These are phyloP conservation scores for Theileria parva DNA, from an alignment of 169 alveolate species.

Conservation along the genomic window DNA sequence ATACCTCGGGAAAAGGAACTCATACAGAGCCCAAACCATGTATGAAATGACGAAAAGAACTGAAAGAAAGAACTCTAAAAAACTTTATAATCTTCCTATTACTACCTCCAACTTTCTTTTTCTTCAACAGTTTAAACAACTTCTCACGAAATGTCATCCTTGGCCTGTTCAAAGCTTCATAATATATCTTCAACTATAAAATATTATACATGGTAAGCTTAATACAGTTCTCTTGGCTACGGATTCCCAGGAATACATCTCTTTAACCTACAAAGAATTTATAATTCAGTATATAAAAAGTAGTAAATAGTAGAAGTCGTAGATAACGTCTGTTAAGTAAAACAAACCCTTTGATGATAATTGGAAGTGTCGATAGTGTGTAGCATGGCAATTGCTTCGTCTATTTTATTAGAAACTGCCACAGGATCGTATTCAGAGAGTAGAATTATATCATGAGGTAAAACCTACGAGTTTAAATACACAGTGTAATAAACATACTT, in stretches of 20 bases:
- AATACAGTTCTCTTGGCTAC: constrained; percentile 65
- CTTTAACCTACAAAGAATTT: constrained; percentile 35
- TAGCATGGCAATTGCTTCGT: constrained; percentile 68
- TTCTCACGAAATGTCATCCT: constrained; percentile 22
- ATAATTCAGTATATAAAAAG: constrained; percentile 15
- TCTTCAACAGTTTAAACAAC: constrained; percentile 17
- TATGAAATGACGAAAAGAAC: not conserved
- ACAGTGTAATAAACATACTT: constrained; percentile 61
- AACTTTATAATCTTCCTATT: not conserved
- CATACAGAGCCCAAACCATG: constrained; percentile 27
- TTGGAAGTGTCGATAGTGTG: constrained; percentile 39
- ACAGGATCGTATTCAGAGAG: constrained; percentile 70
- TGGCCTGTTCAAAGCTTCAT: constrained; percentile 34
- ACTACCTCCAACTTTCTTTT: constrained; percentile 51
- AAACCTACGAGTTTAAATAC: not conserved
- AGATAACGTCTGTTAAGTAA: not conserved
- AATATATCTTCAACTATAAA: constrained; percentile 48
- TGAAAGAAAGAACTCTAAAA: constrained; percentile 18
- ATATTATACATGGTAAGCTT: not conserved
- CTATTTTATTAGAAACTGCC: constrained; percentile 68
- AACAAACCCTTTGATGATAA: constrained; percentile 63
- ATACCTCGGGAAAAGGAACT: constrained; percentile 53
- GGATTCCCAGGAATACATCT: constrained; percentile 76
- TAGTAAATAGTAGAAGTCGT: not conserved
- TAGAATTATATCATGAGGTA: constrained; percentile 75